Conservation (phyloP, 257 asterid species). For the Przewalskia tangutica region DNA sequence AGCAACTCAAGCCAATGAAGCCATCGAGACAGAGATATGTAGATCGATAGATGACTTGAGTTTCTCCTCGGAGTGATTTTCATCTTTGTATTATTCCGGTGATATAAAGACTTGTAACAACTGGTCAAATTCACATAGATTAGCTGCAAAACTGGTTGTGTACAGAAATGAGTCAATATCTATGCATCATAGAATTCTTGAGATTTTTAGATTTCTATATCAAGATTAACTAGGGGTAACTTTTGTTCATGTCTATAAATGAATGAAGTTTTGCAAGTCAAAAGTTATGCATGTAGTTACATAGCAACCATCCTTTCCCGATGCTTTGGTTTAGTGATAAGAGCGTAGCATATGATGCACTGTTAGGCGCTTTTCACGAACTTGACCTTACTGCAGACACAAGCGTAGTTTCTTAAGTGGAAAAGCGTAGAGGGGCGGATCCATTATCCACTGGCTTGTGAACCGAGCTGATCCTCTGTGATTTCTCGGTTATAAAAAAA, state of each 20-base stretch:
- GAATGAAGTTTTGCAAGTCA: neutral
- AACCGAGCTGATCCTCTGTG: neutral
- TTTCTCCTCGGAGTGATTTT: slow-evolving; percentile 18
- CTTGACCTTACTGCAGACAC: neutral
- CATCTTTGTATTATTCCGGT: neutral
- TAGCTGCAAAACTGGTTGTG: slow-evolving; percentile 1
- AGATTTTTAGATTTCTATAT: neutral
- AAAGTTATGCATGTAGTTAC: neutral
- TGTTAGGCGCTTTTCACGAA: neutral
- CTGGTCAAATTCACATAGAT: neutral
- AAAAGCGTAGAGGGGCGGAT: neutral
- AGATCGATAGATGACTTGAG: slow-evolving; percentile 19
- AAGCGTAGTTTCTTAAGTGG: neutral
- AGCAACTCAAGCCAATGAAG: slow-evolving; percentile 2
- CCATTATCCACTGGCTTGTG: neutral
- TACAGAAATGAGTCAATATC: neutral
- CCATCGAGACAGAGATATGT: slow-evolving; percentile 11
- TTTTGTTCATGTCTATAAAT: neutral
- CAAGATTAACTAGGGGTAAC: neutral
- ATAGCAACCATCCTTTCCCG: neutral
- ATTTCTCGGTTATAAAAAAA: neutral
- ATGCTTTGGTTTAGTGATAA: neutral
- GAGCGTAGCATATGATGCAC: neutral
- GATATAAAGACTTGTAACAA: neutral
- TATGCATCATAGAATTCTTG: slow-evolving; percentile 1